These are phyloP conservation scores for Fusarium agapanthi DNA, from an alignment of 2,329 filamentous ascomycete species.

Conservation along the genomic window DNA sequence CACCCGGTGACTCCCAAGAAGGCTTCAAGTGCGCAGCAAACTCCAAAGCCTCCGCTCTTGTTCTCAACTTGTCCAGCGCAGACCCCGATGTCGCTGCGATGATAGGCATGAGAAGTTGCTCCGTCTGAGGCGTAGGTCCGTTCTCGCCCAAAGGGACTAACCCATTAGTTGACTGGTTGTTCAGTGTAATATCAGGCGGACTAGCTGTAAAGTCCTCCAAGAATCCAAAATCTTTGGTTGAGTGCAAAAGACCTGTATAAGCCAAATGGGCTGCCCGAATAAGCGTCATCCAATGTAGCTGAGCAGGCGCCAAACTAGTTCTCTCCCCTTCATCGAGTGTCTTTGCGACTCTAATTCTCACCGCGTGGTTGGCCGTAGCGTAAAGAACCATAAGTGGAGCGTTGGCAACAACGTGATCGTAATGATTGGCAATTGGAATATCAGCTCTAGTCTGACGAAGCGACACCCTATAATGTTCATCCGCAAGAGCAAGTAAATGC, in stretches of 20 bases:
- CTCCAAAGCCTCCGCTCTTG: neutral
- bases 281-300: constrained; percentile 34
- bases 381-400: constrained; percentile 55
- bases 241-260: constrained; percentile 16
- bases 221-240: neutral
- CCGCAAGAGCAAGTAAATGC: constrained; percentile 42
- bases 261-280: constrained; percentile 34
- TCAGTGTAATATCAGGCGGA: neutral
- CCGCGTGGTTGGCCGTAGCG: constrained; percentile 48
- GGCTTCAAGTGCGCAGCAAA: neutral
- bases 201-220: neutral
- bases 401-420: constrained; percentile 39
- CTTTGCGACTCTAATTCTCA: constrained; percentile 47
- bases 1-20: neutral
- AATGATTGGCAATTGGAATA: constrained; percentile 43
- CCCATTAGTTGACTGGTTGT: neutral
- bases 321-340: constrained; percentile 22
- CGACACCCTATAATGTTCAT: constrained; percentile 50
- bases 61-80: constrained; percentile 4
- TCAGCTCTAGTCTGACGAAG: constrained; percentile 49
- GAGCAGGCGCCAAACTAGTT: neutral
- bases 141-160: constrained; percentile 6
- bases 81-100: constrained; percentile 10
- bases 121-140: constrained; percentile 6
- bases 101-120: constrained; percentile 23